phyloP scores from a whole-genome alignment of 371 early-diverging fungal species.

The Mucor mucedo region DNA sequence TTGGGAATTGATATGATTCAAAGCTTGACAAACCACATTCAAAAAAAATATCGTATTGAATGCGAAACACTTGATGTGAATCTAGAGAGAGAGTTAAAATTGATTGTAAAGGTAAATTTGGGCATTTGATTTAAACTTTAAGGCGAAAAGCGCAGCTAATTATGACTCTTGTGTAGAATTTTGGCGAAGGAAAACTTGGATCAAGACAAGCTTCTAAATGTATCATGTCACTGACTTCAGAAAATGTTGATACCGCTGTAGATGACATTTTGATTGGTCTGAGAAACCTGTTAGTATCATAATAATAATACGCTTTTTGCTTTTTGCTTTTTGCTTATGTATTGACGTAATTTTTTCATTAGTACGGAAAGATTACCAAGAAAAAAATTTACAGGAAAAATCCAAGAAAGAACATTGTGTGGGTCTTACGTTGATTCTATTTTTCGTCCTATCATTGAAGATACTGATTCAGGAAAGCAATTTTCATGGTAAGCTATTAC shows the following conservation, averaged over 20 bases:
- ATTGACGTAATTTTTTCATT: slow-evolving; percentile 8
- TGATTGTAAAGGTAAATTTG: slow-evolving; percentile 15
- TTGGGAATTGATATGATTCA: slow-evolving; percentile 18
- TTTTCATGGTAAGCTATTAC: slow-evolving; percentile 14
- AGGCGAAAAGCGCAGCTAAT: slow-evolving; percentile 14
- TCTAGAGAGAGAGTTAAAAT: slow-evolving; percentile 14
- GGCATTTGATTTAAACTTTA: slow-evolving; percentile 14
- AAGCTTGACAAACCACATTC: slow-evolving; percentile 19
- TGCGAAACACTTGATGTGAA: slow-evolving; percentile 12
- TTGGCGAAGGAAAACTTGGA: slow-evolving; percentile 10
- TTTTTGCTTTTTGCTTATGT: slow-evolving; percentile 8
- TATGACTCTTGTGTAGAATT: slow-evolving; percentile 14
- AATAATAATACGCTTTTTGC: slow-evolving; percentile 7
- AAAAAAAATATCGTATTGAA: slow-evolving; percentile 15
- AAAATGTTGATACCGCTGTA: slow-evolving; percentile 13
- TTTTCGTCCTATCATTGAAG: slow-evolving; percentile 21
- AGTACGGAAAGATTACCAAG: slow-evolving; percentile 14
- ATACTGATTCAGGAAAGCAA: slow-evolving; percentile 14
- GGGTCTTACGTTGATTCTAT: slow-evolving; percentile 17
- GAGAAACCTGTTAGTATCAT: slow-evolving; percentile 12
- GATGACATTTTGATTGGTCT: slow-evolving; percentile 15
- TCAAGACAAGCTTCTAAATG: slow-evolving; percentile 13
- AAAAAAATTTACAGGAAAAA: slow-evolving; percentile 6
- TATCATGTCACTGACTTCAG: slow-evolving; percentile 13
- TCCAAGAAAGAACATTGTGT: slow-evolving; percentile 14